phyloP scores from a whole-genome alignment of 495 filamentous ascomycete genomes.

The Chaetomium tenue region DNA sequence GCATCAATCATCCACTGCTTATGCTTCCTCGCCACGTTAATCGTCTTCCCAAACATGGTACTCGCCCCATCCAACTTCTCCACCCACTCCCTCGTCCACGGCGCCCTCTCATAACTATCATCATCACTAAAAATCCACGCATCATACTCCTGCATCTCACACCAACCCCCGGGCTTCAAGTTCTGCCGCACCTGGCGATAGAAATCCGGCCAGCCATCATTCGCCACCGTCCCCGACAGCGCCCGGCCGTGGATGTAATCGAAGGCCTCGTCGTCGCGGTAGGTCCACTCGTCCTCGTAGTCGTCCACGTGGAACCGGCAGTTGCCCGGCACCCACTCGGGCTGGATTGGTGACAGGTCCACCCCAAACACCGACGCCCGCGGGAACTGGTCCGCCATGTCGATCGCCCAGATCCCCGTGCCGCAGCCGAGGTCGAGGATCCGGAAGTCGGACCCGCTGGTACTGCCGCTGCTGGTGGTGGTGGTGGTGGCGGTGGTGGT shows the following conservation, averaged over 20 bases:
- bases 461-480: background rate
- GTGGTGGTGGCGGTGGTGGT: background rate
- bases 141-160: slow-evolving; percentile 57
- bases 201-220: slow-evolving; percentile 52
- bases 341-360: slow-evolving; percentile 43
- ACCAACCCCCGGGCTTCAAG: slow-evolving; percentile 57
- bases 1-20: slow-evolving; percentile 40
- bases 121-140: slow-evolving; percentile 52
- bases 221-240: slow-evolving; percentile 53
- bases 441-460: slow-evolving; percentile 26
- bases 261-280: slow-evolving; percentile 47
- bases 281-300: slow-evolving; percentile 57
- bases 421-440: slow-evolving; percentile 62
- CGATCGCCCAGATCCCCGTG: slow-evolving; percentile 63
- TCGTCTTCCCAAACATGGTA: slow-evolving; percentile 47
- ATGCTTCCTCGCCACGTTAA: slow-evolving; percentile 43
- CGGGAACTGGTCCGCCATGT: slow-evolving; percentile 42
- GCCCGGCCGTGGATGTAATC: slow-evolving; percentile 64
- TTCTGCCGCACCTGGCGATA: slow-evolving; percentile 51
- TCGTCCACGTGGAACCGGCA: slow-evolving; percentile 59
- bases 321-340: slow-evolving; percentile 50
- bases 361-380: slow-evolving; percentile 39
- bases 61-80: slow-evolving; percentile 45
- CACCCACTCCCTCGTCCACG: slow-evolving; percentile 48
- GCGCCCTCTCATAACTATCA: slow-evolving; percentile 45